A percentile compares a stretch with the other conserved stretches of the same genome.
phyloP scores from a whole-genome alignment of 306 rosid genomes.

The Vachellia collinsii region DNA sequence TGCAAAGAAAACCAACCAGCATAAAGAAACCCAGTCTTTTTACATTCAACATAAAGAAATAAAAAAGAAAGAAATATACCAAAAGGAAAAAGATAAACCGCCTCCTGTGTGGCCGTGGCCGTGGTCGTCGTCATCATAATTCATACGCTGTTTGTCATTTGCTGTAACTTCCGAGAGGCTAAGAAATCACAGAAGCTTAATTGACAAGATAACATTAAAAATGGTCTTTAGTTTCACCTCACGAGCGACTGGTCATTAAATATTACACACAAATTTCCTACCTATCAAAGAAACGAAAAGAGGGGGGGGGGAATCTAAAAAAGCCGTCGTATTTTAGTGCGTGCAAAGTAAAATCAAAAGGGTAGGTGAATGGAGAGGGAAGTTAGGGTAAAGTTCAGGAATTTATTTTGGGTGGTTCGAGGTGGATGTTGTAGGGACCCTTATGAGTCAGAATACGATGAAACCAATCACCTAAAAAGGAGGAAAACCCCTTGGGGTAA shows the following conservation, averaged over 20 bases:
- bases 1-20: background rate
- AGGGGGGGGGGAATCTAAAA: background rate
- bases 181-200: background rate
- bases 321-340: background rate
- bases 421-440: constrained; percentile 23
- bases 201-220: background rate
- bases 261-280: background rate
- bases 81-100: background rate
- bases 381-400: background rate
- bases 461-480: background rate
- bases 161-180: background rate
- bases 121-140: background rate
- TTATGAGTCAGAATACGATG: background rate
- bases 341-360: background rate
- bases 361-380: background rate
- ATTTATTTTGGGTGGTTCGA: constrained; percentile 9
- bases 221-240: background rate
- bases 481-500: constrained; percentile 36
- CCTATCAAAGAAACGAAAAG: background rate
- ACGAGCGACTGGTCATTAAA: background rate
- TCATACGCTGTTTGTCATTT: background rate
- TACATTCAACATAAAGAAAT: background rate
- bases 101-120: background rate
- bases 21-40: background rate
- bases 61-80: background rate